These are phyloP conservation scores for Sugiyamaella marilandica DNA, from an alignment of 805 yeast genomes.

Conservation along the genomic window DNA sequence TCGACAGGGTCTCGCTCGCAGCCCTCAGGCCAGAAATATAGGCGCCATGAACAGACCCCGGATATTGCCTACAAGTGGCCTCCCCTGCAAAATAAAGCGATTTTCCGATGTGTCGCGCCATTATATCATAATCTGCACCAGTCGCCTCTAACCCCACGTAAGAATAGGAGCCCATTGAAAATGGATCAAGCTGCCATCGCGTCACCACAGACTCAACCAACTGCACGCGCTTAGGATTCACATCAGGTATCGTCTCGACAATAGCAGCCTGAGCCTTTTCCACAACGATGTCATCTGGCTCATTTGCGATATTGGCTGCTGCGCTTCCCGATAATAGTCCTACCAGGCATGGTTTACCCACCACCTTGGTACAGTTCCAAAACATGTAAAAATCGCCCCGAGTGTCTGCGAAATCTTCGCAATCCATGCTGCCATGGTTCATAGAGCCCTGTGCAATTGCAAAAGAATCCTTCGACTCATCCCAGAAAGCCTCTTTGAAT, in stretches of 20 bases:
- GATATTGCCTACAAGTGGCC: constrained; percentile 38
- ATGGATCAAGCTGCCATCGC: constrained; percentile 78
- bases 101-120: constrained; percentile 36
- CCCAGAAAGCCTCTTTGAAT: constrained; percentile 39
- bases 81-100: constrained; percentile 41
- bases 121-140: constrained; percentile 38
- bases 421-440: constrained; percentile 12
- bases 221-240: constrained; percentile 14
- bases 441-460: constrained; percentile 30
- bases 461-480: constrained; percentile 29
- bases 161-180: constrained; percentile 71
- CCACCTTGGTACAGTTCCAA: constrained; percentile 34
- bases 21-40: constrained; percentile 40
- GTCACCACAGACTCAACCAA: constrained; percentile 45
- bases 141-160: constrained; percentile 41
- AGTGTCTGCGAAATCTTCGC: constrained; percentile 21
- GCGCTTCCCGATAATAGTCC: constrained; percentile 38
- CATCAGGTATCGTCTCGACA: constrained; percentile 25
- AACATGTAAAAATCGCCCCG: constrained; percentile 39
- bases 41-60: constrained; percentile 43
- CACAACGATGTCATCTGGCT: constrained; percentile 32
- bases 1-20: constrained; percentile 38
- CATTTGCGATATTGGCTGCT: constrained; percentile 30
- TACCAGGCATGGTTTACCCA: constrained; percentile 37
- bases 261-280: constrained; percentile 31